Evolutionary conservation across 352 stramenopile species (phyloP).

Genomic region (Globisporangium lucens): DNA sequence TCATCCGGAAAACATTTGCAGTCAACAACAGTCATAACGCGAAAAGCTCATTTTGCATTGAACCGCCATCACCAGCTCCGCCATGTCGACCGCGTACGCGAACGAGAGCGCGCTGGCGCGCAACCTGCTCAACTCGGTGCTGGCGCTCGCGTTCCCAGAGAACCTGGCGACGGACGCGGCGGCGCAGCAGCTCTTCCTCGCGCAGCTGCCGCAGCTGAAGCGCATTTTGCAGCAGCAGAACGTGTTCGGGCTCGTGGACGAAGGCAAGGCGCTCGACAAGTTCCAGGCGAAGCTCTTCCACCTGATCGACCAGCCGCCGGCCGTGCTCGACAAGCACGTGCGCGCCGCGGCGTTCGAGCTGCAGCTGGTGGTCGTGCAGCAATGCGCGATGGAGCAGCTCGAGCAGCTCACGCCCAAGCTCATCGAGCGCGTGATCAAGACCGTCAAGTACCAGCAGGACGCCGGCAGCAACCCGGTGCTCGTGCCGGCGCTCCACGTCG

Average conservation of each 20-base stretch:
- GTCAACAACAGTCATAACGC: neutral
- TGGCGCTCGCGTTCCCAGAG: constrained; percentile 68
- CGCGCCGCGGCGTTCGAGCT: constrained; percentile 59
- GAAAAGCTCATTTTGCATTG: neutral
- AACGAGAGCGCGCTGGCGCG: constrained; percentile 48
- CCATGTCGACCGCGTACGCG: constrained; percentile 19
- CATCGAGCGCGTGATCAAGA: constrained; percentile 62
- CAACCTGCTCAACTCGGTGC: constrained; percentile 79
- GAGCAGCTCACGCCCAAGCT: constrained; percentile 54
- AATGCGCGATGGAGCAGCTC: constrained; percentile 55
- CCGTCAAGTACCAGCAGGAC: constrained; percentile 58
- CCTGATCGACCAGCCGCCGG: constrained; percentile 43
- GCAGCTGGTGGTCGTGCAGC: constrained; percentile 50
- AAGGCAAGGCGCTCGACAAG: constrained; percentile 76
- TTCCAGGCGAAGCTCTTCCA: constrained; percentile 61
- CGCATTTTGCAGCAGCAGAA: constrained; percentile 56
- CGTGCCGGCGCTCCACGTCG: constrained; percentile 40
- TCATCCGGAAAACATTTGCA: neutral
- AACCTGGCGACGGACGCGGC: constrained; percentile 37
- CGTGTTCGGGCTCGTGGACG: constrained; percentile 68
- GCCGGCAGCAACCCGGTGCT: constrained; percentile 22
- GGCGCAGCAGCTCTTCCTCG: constrained; percentile 41
- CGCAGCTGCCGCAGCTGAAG: constrained; percentile 48
- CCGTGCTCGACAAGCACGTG: constrained; percentile 22
- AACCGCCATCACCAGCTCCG: neutral